phyloP scores from a whole-genome alignment of 2,329 filamentous ascomycete genomes.

The Phaeophleospora eucalypticola region DNA sequence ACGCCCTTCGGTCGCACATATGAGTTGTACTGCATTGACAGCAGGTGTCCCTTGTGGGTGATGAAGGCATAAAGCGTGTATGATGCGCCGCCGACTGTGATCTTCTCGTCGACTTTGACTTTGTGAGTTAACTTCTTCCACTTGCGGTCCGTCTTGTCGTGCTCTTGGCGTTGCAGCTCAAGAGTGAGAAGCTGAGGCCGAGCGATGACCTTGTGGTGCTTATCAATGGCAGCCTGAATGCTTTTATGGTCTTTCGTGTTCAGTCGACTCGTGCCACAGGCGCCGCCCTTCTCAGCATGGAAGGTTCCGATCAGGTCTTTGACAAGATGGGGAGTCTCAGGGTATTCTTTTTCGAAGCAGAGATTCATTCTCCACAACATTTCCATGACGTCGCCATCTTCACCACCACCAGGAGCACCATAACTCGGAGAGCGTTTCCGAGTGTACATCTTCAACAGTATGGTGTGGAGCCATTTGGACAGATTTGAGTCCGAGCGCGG shows the following conservation, averaged over 20 bases:
- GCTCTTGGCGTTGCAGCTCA: slow-evolving; percentile 55
- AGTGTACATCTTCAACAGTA: slow-evolving; percentile 29
- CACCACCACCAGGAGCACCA: slow-evolving; percentile 6
- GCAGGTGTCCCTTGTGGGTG: slow-evolving; percentile 56
- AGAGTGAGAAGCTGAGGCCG: slow-evolving; percentile 38
- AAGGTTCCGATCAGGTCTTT: slow-evolving; percentile 25
- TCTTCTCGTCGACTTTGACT: slow-evolving; percentile 53
- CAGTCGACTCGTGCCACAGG: slow-evolving; percentile 24
- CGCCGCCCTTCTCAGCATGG: slow-evolving; percentile 17
- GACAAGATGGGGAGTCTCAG: slow-evolving; percentile 12
- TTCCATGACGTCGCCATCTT: slow-evolving; percentile 23
- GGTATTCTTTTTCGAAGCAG: slow-evolving; percentile 12
- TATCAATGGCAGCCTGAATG: slow-evolving; percentile 42
- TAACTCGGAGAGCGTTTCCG: slow-evolving; percentile 19
- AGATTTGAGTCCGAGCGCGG: slow-evolving; percentile 2
- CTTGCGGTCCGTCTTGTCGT: slow-evolving; percentile 51
- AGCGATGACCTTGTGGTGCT: slow-evolving; percentile 23
- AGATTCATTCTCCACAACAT: slow-evolving; percentile 19
- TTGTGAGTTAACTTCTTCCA: slow-evolving; percentile 56
- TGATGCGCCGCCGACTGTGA: slow-evolving; percentile 44
- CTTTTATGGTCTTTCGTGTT: slow-evolving; percentile 30
- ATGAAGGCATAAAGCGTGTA: slow-evolving; percentile 60
- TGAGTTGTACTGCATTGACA: slow-evolving; percentile 57
- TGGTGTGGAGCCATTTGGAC: slow-evolving; percentile 17
- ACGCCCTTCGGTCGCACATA: slow-evolving; percentile 56